Conservation (phyloP, 2,329 filamentous ascomycete genomes). For the Coniosporium tulheliwenetii region DNA sequence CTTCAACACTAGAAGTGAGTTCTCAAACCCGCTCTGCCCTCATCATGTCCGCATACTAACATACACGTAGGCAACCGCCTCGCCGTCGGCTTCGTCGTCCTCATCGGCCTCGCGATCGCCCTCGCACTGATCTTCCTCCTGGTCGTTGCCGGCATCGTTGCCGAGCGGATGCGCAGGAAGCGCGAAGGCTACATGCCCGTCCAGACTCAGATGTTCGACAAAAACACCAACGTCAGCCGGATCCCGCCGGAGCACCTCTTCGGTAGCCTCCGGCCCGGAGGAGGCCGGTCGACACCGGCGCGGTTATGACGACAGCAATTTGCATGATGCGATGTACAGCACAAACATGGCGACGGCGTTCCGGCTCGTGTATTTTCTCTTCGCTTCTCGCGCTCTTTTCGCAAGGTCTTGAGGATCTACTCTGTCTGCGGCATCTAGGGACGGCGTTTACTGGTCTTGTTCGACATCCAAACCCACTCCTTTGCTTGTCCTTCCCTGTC, state of each 20-base stretch:
- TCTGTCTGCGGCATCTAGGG: too few relatives aligned
- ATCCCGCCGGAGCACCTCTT: constrained; percentile 32
- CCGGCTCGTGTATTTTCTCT: too few relatives aligned
- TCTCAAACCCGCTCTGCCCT: background rate
- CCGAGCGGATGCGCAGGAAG: constrained; percentile 62
- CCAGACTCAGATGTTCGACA: constrained; percentile 23
- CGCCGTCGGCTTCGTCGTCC: constrained; percentile 60
- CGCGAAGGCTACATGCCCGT: constrained; percentile 69
- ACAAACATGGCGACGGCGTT: too few relatives aligned
- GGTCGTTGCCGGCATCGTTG: constrained; percentile 56
- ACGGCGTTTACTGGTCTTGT: too few relatives aligned
- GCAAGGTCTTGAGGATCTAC: too few relatives aligned
- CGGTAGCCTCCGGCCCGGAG: constrained; percentile 6
- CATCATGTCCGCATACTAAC: background rate
- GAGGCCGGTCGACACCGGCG: background rate
- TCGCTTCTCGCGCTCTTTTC: too few relatives aligned
- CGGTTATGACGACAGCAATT: background rate
- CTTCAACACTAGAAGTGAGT: constrained; percentile 50
- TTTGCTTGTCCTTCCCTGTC: too few relatives aligned
- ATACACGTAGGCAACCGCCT: constrained; percentile 36
- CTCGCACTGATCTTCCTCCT: constrained; percentile 64
- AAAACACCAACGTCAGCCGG: constrained; percentile 30
- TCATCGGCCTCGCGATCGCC: constrained; percentile 66
- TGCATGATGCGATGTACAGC: too few relatives aligned
- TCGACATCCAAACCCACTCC: too few relatives aligned